A percentile compares a stretch with the other conserved stretches of the same genome.
Conservation (phyloP, 1,284 basidiomycete species). For the Wallemia ichthyophaga region DNA sequence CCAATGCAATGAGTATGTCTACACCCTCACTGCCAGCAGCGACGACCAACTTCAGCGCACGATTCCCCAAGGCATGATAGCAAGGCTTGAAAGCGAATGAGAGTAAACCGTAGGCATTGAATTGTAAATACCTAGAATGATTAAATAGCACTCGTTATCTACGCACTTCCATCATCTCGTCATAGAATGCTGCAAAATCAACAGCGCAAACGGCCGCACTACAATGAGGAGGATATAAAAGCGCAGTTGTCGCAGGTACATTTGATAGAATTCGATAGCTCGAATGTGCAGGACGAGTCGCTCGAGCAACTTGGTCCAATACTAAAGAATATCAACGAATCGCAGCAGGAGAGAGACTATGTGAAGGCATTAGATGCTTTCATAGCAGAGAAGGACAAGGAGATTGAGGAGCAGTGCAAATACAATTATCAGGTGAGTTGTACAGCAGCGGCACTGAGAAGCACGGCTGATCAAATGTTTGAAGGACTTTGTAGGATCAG, state of each 20-base stretch:
- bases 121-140: background rate
- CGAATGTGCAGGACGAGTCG: constrained; percentile 25
- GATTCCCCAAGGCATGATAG: background rate
- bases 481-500: constrained; percentile 73
- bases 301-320: constrained; percentile 73
- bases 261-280: background rate
- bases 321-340: constrained; percentile 72
- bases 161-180: background rate
- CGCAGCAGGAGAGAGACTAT: constrained; percentile 67
- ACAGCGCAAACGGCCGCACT: background rate
- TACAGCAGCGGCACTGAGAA: background rate
- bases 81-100: too few relatives aligned
- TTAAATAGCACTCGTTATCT: background rate
- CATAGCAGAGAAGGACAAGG: constrained; percentile 70
- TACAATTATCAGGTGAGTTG: constrained; percentile 50
- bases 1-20: background rate
- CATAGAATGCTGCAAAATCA: background rate
- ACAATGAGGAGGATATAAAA: background rate
- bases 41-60: background rate
- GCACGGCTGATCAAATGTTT: background rate
- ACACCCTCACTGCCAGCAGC: background rate
- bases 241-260: constrained; percentile 2
- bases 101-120: background rate
- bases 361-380: constrained; percentile 57
- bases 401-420: constrained; percentile 84